phyloP scores from a whole-genome alignment of 2,329 filamentous ascomycete genomes.

The Triangularia verruculosa region DNA sequence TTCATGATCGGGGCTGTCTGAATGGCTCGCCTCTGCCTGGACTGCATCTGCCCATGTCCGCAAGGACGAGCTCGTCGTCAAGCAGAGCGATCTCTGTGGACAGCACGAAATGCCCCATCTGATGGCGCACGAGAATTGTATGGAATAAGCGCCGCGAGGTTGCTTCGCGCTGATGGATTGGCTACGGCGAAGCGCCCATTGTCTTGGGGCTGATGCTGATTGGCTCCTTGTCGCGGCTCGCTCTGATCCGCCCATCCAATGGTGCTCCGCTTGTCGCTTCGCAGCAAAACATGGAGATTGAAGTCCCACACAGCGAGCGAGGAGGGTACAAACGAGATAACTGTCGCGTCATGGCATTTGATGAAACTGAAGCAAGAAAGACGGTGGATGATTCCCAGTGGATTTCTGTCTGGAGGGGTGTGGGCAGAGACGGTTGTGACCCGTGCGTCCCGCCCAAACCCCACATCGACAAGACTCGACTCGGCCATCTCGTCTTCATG shows the following conservation, averaged over 20 bases:
- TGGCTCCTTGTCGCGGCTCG: constrained; percentile 27
- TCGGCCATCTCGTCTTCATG: too few relatives aligned
- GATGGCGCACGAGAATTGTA: constrained; percentile 27
- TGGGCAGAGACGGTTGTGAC: background rate
- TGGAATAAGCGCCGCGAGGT: constrained; percentile 40
- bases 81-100: constrained; percentile 25
- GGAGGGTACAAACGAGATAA: background rate
- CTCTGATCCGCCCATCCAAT: constrained; percentile 23
- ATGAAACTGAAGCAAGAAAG: background rate
- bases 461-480: background rate
- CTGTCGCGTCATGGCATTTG: background rate
- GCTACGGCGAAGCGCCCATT: constrained; percentile 24
- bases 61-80: constrained; percentile 16
- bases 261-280: constrained; percentile 12
- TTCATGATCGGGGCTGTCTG: constrained; percentile 14
- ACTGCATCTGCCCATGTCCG: constrained; percentile 21
- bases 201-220: constrained; percentile 20
- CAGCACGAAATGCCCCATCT: constrained; percentile 10
- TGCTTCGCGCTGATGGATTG: constrained; percentile 28
- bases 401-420: background rate
- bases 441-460: background rate
- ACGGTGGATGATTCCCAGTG: background rate
- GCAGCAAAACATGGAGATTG: background rate
- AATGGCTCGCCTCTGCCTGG: constrained; percentile 14
- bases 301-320: background rate